Conservation (phyloP, 495 filamentous ascomycete genomes). For the Hyaloscypha variabilis region DNA sequence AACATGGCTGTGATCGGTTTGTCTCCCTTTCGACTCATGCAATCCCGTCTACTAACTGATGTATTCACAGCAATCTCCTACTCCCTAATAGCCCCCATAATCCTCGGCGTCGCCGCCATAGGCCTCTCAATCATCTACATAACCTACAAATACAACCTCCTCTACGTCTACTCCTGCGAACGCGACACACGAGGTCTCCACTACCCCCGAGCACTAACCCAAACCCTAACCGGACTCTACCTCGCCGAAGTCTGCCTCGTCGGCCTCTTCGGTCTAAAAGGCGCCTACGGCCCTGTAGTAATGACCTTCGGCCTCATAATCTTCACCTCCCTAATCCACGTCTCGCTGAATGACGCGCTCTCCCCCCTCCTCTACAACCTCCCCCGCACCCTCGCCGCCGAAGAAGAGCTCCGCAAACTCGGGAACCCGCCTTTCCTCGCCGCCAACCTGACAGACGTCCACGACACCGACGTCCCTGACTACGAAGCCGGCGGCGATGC, state of each 20-base stretch:
- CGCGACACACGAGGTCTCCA: slow-evolving; percentile 89
- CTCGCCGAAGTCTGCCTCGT: slow-evolving; percentile 83
- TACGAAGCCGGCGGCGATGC: slow-evolving; percentile 33
- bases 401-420: slow-evolving; percentile 54
- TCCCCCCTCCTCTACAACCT: slow-evolving; percentile 80
- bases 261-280: slow-evolving; percentile 79
- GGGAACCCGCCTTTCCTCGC: slow-evolving; percentile 24
- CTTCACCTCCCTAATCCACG: slow-evolving; percentile 79
- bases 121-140: slow-evolving; percentile 87
- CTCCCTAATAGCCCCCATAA: slow-evolving; percentile 85
- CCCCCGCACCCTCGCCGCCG: slow-evolving; percentile 59
- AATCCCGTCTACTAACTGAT: slow-evolving; percentile 2
- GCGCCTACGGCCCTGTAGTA: slow-evolving; percentile 74
- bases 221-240: slow-evolving; percentile 87
- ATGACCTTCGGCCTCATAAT: slow-evolving; percentile 82
- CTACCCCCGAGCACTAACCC: slow-evolving; percentile 84
- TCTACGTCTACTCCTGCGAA: slow-evolving; percentile 81
- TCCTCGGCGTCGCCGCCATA: slow-evolving; percentile 82
- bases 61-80: slow-evolving; percentile 75
- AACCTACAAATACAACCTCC: slow-evolving; percentile 90
- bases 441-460: slow-evolving; percentile 48
- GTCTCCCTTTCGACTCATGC: slow-evolving; percentile 22
- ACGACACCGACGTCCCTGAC: slow-evolving; percentile 47
- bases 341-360: slow-evolving; percentile 76
- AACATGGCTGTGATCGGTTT: slow-evolving; percentile 81